Percentiles rank a stretch among this genome's conserved stretches.
These are phyloP conservation scores for Ophiostoma australiae DNA, from an alignment of 2,329 filamentous ascomycete species.

Conservation along the genomic window DNA sequence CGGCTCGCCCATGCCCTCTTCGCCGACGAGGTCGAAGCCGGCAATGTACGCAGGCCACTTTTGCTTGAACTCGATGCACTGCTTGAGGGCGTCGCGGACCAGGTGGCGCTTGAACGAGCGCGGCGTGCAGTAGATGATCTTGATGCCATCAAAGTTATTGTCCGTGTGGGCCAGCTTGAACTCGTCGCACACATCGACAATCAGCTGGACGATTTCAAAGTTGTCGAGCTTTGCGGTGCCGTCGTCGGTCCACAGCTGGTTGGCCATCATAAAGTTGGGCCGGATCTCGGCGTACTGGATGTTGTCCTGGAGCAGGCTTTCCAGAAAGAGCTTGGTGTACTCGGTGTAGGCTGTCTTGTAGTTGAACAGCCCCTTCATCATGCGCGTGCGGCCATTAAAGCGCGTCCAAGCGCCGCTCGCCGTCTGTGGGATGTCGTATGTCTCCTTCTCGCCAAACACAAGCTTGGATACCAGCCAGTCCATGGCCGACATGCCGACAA, in stretches of 20 bases:
- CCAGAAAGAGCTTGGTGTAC: constrained; percentile 57
- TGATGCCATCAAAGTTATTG: constrained; percentile 57
- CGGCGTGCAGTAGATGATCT: constrained; percentile 68
- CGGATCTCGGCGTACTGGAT: constrained; percentile 69
- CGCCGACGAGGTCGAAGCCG: constrained; percentile 65
- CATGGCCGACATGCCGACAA: constrained; percentile 34
- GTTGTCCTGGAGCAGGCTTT: constrained; percentile 58
- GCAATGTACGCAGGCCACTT: constrained; percentile 57
- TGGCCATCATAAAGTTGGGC: constrained; percentile 62
- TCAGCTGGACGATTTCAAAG: constrained; percentile 55
- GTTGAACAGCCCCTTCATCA: constrained; percentile 68
- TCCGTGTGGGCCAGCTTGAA: constrained; percentile 40
- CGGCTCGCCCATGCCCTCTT: constrained; percentile 58
- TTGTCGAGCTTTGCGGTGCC: constrained; percentile 51
- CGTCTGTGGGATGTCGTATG: constrained; percentile 49
- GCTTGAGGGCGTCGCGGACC: constrained; percentile 51
- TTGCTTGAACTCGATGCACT: constrained; percentile 58
- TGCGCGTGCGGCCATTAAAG: constrained; percentile 65
- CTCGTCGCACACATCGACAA: constrained; percentile 48
- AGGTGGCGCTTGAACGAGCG: constrained; percentile 49
- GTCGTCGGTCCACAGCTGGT: constrained; percentile 56
- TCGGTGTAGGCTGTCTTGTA: constrained; percentile 57
- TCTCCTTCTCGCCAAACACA: constrained; percentile 56
- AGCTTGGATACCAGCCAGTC: constrained; percentile 60
- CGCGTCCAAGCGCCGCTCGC: constrained; percentile 51